phyloP scores from a whole-genome alignment of 2,329 filamentous ascomycete species.

The Teratosphaeriaceae sp. region DNA sequence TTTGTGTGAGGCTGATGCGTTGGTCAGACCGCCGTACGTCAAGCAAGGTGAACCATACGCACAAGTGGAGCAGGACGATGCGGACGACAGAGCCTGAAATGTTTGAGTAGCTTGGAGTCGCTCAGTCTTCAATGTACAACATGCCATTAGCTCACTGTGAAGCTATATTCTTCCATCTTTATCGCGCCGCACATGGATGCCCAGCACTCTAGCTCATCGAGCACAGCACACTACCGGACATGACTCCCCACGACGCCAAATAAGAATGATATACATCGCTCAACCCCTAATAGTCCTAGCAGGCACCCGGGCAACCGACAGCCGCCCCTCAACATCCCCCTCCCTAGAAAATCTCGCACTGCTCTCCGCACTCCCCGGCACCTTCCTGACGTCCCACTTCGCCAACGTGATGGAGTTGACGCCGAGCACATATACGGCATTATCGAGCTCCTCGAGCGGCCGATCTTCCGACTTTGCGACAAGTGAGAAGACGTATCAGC shows the following conservation, averaged over 20 bases:
- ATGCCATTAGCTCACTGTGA: too few species aligned
- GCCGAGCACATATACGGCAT: slow-evolving; percentile 32
- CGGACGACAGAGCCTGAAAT: slow-evolving; percentile 9
- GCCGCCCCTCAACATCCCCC: slow-evolving; percentile 19
- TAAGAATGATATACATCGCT: too few species aligned
- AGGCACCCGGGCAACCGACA: slow-evolving; percentile 18
- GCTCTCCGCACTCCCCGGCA: slow-evolving; percentile 21
- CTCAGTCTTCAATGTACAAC: too few species aligned
- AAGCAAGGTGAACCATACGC: slow-evolving; percentile 17
- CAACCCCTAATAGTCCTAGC: slow-evolving; percentile 14
- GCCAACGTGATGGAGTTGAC: slow-evolving; percentile 29
- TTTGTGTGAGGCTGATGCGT: neutral
- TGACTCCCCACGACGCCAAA: too few species aligned
- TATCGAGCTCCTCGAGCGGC: slow-evolving; percentile 34
- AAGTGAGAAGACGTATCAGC: slow-evolving; percentile 32
- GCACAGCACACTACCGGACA: too few species aligned
- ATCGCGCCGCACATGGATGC: too few species aligned
- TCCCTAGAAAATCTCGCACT: slow-evolving; percentile 27
- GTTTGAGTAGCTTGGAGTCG: neutral
- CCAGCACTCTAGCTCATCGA: too few species aligned
- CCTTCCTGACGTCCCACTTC: slow-evolving; percentile 21
- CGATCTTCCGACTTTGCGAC: slow-evolving; percentile 32
- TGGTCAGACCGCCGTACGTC: slow-evolving; percentile 27
- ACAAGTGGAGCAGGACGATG: slow-evolving; percentile 21
- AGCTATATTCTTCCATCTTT: too few species aligned